These are phyloP conservation scores for Macaranga tanarius DNA, from an alignment of 441 rosid species.

Conservation along the genomic window DNA sequence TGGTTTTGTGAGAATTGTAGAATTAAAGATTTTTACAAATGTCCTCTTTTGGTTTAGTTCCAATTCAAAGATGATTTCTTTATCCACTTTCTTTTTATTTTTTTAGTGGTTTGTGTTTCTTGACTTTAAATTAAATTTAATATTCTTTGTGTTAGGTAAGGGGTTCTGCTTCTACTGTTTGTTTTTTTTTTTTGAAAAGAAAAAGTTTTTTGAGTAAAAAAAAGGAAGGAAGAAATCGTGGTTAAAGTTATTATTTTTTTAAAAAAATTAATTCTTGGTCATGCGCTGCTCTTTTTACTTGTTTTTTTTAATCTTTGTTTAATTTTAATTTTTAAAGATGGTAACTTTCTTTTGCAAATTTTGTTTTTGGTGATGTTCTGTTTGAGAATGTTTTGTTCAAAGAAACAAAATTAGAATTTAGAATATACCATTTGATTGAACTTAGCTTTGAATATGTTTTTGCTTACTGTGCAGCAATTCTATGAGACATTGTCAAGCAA, in stretches of 20 bases:
- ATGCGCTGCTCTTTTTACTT: neutral
- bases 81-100: neutral
- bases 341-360: neutral
- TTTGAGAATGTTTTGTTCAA: neutral
- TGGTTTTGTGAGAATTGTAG: slow-evolving; percentile 1
- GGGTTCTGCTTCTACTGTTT: neutral
- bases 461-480: slow-evolving; percentile 61
- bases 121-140: neutral
- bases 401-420: neutral
- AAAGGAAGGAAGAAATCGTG: neutral
- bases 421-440: neutral
- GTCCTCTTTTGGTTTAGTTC: slow-evolving; percentile 1
- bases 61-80: neutral
- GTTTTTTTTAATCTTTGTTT: neutral
- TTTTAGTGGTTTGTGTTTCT: neutral
- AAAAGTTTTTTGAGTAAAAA: too few species aligned
- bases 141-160: slow-evolving; percentile 21
- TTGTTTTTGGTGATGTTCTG: neutral
- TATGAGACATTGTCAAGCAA: slow-evolving; percentile 79
- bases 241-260: too few species aligned
- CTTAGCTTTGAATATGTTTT: neutral
- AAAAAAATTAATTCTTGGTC: neutral
- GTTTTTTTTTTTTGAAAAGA: neutral
- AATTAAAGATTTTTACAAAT: neutral
- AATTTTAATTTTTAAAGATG: neutral